Evolutionary conservation across 805 yeast species (phyloP).

Genomic region (Kodamaea kakaduensis): DNA sequence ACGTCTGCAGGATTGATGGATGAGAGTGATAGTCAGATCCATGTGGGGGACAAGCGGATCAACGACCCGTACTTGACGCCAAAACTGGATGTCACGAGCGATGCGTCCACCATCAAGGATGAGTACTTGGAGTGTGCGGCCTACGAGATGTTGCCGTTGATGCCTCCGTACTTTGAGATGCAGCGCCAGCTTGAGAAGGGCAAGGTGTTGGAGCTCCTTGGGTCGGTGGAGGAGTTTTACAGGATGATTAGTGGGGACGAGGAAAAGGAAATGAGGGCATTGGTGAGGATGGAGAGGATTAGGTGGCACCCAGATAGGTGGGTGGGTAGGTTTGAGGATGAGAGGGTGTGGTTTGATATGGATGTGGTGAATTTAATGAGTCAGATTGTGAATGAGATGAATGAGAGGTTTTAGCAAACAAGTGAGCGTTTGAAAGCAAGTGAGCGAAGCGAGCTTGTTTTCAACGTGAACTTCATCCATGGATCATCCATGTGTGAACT

Average conservation of each 20-base stretch:
- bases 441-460: too few species aligned
- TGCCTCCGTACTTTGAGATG: conserved; percentile 12
- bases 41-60: conserved; percentile 37
- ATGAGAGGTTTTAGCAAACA: conserved; percentile 16
- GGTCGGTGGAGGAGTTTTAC: conserved; percentile 27
- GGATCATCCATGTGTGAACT: too few species aligned
- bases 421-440: too few species aligned
- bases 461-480: too few species aligned
- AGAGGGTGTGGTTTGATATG: conserved; percentile 17
- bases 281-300: conserved; percentile 48
- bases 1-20: conserved; percentile 32
- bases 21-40: conserved; percentile 29
- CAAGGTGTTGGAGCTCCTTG: conserved; percentile 18
- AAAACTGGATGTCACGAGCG: conserved; percentile 2
- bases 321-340: conserved; percentile 24
- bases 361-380: conserved; percentile 28
- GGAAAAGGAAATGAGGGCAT: conserved; percentile 13
- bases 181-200: conserved; percentile 8
- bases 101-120: conserved; percentile 1
- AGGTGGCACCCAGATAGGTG: conserved; percentile 74
- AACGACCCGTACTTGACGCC: conserved; percentile 26
- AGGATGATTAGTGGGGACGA: conserved; percentile 16
- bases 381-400: conserved; percentile 28
- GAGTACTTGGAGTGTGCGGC: conserved; percentile 8
- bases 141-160: conserved; percentile 10